phyloP scores from a whole-genome alignment of 75 land plant genomes.

The Sequoiadendron giganteum region DNA sequence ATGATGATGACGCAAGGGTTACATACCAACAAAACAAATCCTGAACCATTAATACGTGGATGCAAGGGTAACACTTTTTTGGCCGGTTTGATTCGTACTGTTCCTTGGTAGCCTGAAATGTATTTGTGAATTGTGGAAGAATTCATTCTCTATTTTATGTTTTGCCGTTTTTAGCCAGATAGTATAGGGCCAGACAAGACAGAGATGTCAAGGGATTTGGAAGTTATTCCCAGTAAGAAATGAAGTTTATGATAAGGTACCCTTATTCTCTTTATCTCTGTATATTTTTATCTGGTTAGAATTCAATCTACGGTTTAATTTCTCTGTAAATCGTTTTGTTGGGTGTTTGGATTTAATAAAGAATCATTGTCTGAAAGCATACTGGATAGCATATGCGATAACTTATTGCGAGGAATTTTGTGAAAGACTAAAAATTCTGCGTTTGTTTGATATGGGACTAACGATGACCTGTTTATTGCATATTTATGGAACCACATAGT shows the following conservation, averaged over 20 bases:
- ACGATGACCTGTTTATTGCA: neutral
- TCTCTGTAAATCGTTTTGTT: neutral
- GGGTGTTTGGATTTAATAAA: neutral
- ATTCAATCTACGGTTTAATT: neutral
- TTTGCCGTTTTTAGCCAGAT: neutral
- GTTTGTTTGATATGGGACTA: neutral
- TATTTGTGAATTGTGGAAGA: neutral
- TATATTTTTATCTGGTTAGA: neutral
- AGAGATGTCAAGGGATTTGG: neutral
- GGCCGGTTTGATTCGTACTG: neutral
- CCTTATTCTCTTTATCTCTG: neutral
- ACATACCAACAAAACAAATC: too few species aligned
- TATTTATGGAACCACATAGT: neutral
- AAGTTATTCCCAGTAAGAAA: neutral
- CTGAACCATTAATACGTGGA: too few species aligned
- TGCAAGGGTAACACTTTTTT: neutral
- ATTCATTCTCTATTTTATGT: neutral
- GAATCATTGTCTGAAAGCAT: neutral
- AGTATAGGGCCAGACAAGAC: neutral
- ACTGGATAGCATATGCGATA: neutral
- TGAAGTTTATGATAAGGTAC: neutral
- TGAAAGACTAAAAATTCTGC: neutral
- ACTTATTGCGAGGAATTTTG: neutral
- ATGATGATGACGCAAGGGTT: too few species aligned
- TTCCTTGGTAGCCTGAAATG: neutral